A percentile compares a stretch with the other conserved stretches of the same genome.
Conservation (phyloP, 768 basidiomycete species). For the Mycena latifolia region DNA sequence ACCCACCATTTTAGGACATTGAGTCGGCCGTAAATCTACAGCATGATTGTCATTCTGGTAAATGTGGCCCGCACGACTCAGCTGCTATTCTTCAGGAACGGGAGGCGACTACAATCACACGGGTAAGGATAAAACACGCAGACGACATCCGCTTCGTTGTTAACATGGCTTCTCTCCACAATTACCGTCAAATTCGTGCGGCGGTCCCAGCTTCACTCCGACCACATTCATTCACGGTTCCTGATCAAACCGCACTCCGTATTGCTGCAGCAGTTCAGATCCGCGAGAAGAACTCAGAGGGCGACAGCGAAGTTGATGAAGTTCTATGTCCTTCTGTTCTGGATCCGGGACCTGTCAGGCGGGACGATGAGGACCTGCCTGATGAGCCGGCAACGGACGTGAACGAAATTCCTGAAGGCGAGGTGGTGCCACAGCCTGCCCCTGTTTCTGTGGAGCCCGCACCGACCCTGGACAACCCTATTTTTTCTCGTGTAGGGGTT, state of each 20-base stretch:
- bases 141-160: constrained; percentile 24
- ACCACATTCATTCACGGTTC: background rate
- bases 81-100: constrained; percentile 21
- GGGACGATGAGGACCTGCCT: too few species aligned
- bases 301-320: too few species aligned
- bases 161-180: constrained; percentile 38
- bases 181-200: constrained; percentile 19
- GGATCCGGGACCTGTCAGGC: too few species aligned
- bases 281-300: background rate
- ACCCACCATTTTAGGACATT: constrained; percentile 22
- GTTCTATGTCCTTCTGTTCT: too few species aligned
- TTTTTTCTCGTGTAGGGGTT: too few species aligned
- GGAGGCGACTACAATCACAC: constrained; percentile 10
- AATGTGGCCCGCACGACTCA: constrained; percentile 8
- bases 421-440: too few species aligned
- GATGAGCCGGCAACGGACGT: too few species aligned
- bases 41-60: constrained; percentile 28
- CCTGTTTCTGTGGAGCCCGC: too few species aligned
- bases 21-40: constrained; percentile 34
- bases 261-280: constrained; percentile 7
- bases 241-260: background rate
- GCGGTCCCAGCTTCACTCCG: background rate
- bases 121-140: constrained; percentile 9
- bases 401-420: too few species aligned
- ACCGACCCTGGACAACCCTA: too few species aligned